Evolutionary conservation across 2,329 filamentous ascomycete genomes (phyloP).

Genomic region (Beauveria sp.): DNA sequence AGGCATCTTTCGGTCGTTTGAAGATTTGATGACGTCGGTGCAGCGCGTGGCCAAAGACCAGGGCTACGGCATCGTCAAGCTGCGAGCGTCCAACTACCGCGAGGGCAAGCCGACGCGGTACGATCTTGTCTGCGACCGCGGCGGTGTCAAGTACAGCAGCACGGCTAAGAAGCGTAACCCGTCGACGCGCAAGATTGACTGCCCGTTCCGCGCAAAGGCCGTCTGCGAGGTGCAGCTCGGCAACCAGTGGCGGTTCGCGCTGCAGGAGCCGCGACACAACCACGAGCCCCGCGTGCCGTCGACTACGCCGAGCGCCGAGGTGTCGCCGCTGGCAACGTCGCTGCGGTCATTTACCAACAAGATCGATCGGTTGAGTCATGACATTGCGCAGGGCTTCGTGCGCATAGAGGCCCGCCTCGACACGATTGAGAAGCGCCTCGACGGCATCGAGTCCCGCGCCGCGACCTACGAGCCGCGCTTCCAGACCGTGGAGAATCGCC

Average conservation of each 20-base stretch:
- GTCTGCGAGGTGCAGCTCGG: slow-evolving; percentile 56
- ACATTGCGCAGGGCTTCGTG: slow-evolving; percentile 44
- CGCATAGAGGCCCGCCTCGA: slow-evolving; percentile 44
- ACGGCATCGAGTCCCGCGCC: slow-evolving; percentile 42
- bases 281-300: slow-evolving; percentile 51
- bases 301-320: slow-evolving; percentile 48
- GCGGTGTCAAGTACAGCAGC: slow-evolving; percentile 57
- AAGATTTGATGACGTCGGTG: slow-evolving; percentile 50
- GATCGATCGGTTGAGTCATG: slow-evolving; percentile 50
- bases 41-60: slow-evolving; percentile 55
- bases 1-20: slow-evolving; percentile 52
- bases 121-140: slow-evolving; percentile 55
- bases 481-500: slow-evolving; percentile 34
- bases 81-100: slow-evolving; percentile 56
- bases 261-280: slow-evolving; percentile 54
- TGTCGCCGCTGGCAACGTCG: slow-evolving; percentile 49
- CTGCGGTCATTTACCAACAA: slow-evolving; percentile 53
- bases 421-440: slow-evolving; percentile 47
- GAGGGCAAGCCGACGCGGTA: slow-evolving; percentile 56
- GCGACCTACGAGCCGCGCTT: slow-evolving; percentile 36
- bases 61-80: slow-evolving; percentile 55
- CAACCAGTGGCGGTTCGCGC: slow-evolving; percentile 57
- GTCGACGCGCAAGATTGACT: slow-evolving; percentile 57
- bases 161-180: slow-evolving; percentile 59
- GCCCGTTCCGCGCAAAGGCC: slow-evolving; percentile 55